Evolutionary conservation across 2,329 filamentous ascomycete genomes (phyloP), one percentile per base, ranked within the genome.

Genomic region (Fusarium luffae): DNA sequence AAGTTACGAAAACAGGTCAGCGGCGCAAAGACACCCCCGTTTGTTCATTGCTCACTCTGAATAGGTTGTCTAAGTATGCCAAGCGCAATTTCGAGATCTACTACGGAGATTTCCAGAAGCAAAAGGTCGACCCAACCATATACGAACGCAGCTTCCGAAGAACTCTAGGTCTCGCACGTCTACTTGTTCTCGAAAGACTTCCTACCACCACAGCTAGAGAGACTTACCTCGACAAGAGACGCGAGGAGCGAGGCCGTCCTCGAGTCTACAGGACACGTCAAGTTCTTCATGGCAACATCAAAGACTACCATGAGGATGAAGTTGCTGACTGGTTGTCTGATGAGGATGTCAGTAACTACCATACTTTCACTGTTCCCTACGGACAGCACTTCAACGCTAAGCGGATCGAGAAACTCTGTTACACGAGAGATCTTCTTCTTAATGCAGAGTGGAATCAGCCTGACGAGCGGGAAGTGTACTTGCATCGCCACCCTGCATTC

Each of bases 361-460:
- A 96, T 75, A 93, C 90, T 2, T 92, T 93, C 78, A 92, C 87
- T 10, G 85, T 93, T 32, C 90, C 89, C 0, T 93, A 92, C 66
- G 91, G 90, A 18, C 77, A 78, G 40, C 85, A 82, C 59, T 89
- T 88, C 70, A 82, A 87, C 56, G 89, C 90, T 16, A 89, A 88
- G 74, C 89, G 89, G 73, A 94, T 97, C 59, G 93, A 97, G 78
- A 94, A 92, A 75, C 83, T 97, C 1, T 87, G 94, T 46, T 97
- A 93, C 75, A 93, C 91, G 3, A 91, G 92, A 68, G 93, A 97
- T 76, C 78, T 97, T 19, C 84, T 97, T 10, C 86, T 97, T 19
- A 96, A 97, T 73, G 92, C 92, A 0, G 92, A 97, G 76, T 97
- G 93, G 93, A 97, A 96, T 72, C 89, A 91, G 68, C 84, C 86